These are phyloP conservation scores for Blastobotrys terrestris DNA, from an alignment of 805 yeast genomes.

Conservation along the genomic window DNA sequence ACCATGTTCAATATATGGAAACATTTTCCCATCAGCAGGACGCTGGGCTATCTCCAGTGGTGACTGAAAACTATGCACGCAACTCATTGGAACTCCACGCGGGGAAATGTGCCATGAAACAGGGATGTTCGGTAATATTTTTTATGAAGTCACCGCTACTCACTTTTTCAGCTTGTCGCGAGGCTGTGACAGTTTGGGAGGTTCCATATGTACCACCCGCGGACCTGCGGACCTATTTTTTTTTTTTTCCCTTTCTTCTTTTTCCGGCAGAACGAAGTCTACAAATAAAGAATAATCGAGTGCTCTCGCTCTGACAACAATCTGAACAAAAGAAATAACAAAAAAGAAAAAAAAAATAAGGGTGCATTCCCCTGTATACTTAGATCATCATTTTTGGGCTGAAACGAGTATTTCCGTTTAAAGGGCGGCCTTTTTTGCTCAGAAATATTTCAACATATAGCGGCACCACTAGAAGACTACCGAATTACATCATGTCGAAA, in stretches of 20 bases:
- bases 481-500: not conserved
- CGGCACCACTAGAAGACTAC: not conserved
- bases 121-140: not conserved
- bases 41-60: not conserved
- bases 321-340: not conserved
- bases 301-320: not conserved
- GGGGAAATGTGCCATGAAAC: not conserved
- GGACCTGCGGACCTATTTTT: not conserved
- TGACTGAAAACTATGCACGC: not conserved
- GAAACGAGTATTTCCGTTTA: not conserved
- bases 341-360: not conserved
- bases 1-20: too few species aligned
- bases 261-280: not conserved
- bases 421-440: not conserved
- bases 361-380: not conserved
- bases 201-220: not conserved
- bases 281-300: not conserved
- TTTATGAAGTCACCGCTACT: not conserved
- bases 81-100: not conserved
- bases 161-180: not conserved
- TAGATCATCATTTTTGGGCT: not conserved
- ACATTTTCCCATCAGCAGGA: not conserved
- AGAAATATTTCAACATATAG: not conserved
- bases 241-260: too few species aligned
- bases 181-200: not conserved